These are phyloP conservation scores for Dianthus caryophyllus DNA, from an alignment of 148 eudicot species.

Conservation along the genomic window DNA sequence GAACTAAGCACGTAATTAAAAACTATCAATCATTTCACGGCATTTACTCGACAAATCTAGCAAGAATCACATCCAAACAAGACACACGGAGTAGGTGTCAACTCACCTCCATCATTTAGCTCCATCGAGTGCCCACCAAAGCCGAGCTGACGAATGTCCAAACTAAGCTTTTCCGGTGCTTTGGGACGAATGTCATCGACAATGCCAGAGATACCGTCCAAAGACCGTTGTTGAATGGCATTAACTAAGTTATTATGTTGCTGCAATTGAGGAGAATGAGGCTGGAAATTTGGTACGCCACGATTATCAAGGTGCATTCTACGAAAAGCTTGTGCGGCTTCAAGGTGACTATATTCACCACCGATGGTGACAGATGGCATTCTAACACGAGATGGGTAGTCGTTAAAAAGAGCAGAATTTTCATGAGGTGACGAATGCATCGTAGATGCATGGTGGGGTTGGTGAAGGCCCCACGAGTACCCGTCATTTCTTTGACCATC, in stretches of 20 bases:
- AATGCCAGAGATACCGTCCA: conserved; percentile 29
- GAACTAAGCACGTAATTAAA: too few relatives aligned
- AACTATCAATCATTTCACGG: too few relatives aligned
- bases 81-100: background rate
- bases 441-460: conserved; percentile 26
- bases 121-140: conserved; percentile 38
- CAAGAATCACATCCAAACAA: conserved; percentile 8
- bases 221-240: conserved; percentile 25
- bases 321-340: conserved; percentile 27
- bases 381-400: conserved; percentile 32
- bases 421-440: conserved; percentile 29
- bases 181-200: conserved; percentile 27
- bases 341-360: conserved; percentile 33
- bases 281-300: conserved; percentile 33
- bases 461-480: conserved; percentile 24
- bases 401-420: conserved; percentile 32
- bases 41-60: background rate
- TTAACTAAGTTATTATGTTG: conserved; percentile 26
- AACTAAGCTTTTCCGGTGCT: conserved; percentile 28
- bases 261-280: conserved; percentile 43
- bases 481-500: conserved; percentile 27
- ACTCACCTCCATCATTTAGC: conserved; percentile 46
- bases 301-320: conserved; percentile 32
- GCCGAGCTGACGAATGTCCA: conserved; percentile 30
- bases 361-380: conserved; percentile 34